Percentiles rank a stretch among this genome's conserved stretches.
These are phyloP conservation scores for Didymella arachidicola DNA, from an alignment of 2,329 filamentous ascomycete species.

Conservation along the genomic window DNA sequence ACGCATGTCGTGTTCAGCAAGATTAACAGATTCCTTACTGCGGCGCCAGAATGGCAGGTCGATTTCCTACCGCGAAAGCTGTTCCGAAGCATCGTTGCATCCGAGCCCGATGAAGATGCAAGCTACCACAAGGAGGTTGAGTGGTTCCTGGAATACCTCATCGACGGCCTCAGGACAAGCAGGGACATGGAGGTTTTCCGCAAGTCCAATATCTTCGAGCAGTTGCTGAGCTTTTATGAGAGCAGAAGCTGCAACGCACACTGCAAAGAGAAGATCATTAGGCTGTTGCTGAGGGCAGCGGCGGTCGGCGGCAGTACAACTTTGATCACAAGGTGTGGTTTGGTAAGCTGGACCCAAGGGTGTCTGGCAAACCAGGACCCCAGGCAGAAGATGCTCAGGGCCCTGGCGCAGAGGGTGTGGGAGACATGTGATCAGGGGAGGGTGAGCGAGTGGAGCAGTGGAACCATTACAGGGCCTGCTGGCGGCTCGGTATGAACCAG, in stretches of 20 bases:
- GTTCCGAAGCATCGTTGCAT: conserved; percentile 75
- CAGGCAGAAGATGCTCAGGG: conserved; percentile 61
- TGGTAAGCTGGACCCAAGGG: conserved; percentile 76
- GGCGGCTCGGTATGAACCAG: conserved; percentile 14
- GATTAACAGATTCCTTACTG: conserved; percentile 82
- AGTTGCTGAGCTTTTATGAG: conserved; percentile 72
- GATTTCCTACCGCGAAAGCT: conserved; percentile 65
- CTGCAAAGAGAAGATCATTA: conserved; percentile 68
- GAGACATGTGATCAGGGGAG: conserved; percentile 72
- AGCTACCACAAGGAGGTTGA: conserved; percentile 71
- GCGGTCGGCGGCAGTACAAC: conserved; percentile 78
- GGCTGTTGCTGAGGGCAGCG: conserved; percentile 70
- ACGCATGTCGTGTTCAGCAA: conserved; percentile 86
- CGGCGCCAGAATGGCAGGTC: conserved; percentile 75
- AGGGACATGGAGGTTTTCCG: conserved; percentile 68
- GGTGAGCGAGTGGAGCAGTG: conserved; percentile 70
- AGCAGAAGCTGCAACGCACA: conserved; percentile 69
- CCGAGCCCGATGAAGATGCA: conserved; percentile 77
- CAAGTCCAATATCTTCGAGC: conserved; percentile 74
- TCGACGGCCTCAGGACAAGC: conserved; percentile 69
- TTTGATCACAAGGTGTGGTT: conserved; percentile 77
- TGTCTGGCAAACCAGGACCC: conserved; percentile 59
- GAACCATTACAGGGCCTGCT: conserved; percentile 26
- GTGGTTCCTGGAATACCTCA: conserved; percentile 76
- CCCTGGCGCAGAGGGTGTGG: conserved; percentile 66